phyloP scores from a whole-genome alignment of 164 flowering plant species.

The Annona squamosa region DNA sequence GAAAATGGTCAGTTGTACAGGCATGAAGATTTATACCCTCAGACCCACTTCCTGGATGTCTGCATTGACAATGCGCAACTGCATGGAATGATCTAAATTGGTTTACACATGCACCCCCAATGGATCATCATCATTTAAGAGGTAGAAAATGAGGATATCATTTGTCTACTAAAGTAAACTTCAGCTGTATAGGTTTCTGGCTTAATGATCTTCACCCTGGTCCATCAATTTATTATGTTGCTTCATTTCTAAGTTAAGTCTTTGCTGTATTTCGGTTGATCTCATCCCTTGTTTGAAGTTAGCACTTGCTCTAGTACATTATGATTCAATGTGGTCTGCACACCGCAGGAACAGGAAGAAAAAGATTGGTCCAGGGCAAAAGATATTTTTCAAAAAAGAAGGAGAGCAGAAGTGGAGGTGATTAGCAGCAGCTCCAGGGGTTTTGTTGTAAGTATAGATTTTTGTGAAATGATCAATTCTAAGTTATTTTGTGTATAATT shows the following conservation, averaged over 20 bases:
- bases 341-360: slow-evolving; percentile 45
- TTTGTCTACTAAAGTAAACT: not conserved
- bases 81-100: not conserved
- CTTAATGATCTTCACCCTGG: not conserved
- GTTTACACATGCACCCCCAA: not conserved
- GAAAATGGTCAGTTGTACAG: not conserved
- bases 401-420: slow-evolving; percentile 64
- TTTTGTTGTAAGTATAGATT: slow-evolving; percentile 55
- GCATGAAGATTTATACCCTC: not conserved
- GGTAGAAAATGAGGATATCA: not conserved
- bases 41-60: not conserved
- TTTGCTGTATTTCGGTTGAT: not conserved
- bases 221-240: too few species aligned
- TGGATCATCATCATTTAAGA: not conserved
- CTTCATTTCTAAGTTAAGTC: not conserved
- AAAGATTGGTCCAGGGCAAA: slow-evolving; percentile 69
- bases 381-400: slow-evolving; percentile 38
- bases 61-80: not conserved
- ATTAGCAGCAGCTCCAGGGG: slow-evolving; percentile 80
- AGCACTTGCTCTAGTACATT: not conserved
- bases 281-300: not conserved
- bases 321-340: slow-evolving; percentile 11
- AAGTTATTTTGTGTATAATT: not conserved
- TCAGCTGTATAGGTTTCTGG: not conserved
- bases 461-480: not conserved